phyloP scores from a whole-genome alignment of 2,329 filamentous ascomycete genomes.

The Exophiala calicioides region DNA sequence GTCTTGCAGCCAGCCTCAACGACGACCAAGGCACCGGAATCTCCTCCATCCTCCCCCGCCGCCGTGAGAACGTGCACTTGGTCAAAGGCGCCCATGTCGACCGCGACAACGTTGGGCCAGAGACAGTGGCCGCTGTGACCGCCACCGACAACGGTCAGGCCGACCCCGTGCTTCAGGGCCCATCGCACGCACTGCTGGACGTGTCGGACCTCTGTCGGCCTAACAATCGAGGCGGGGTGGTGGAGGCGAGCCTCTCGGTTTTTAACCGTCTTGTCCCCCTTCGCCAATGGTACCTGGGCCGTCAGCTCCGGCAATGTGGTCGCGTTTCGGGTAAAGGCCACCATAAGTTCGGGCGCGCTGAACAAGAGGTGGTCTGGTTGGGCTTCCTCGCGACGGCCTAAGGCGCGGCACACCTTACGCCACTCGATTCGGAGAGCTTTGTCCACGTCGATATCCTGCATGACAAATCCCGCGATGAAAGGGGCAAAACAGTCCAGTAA shows the following conservation, averaged over 20 bases:
- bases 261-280: conserved; percentile 45
- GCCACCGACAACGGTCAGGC: conserved; percentile 58
- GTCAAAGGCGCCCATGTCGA: conserved; percentile 62
- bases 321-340: conserved; percentile 52
- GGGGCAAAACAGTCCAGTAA: conserved; percentile 53
- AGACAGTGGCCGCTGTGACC: conserved; percentile 63
- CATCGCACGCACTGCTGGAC: conserved; percentile 59
- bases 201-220: conserved; percentile 50
- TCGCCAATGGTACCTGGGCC: conserved; percentile 42
- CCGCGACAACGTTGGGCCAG: conserved; percentile 52
- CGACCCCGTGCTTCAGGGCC: conserved; percentile 51
- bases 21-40: conserved; percentile 45
- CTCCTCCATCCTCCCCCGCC: conserved; percentile 22
- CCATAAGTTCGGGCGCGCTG: conserved; percentile 53
- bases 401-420: conserved; percentile 55
- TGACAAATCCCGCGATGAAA: conserved; percentile 53
- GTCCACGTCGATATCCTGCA: conserved; percentile 37
- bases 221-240: conserved; percentile 49
- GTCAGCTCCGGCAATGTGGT: conserved; percentile 47
- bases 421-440: conserved; percentile 43
- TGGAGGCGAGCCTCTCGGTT: too few relatives aligned
- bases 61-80: conserved; percentile 47
- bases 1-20: conserved; percentile 59
- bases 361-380: conserved; percentile 49
- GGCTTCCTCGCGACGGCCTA: conserved; percentile 45